Evolutionary conservation across 495 filamentous ascomycete species (phyloP).

Genomic region (Copromyces sp.): DNA sequence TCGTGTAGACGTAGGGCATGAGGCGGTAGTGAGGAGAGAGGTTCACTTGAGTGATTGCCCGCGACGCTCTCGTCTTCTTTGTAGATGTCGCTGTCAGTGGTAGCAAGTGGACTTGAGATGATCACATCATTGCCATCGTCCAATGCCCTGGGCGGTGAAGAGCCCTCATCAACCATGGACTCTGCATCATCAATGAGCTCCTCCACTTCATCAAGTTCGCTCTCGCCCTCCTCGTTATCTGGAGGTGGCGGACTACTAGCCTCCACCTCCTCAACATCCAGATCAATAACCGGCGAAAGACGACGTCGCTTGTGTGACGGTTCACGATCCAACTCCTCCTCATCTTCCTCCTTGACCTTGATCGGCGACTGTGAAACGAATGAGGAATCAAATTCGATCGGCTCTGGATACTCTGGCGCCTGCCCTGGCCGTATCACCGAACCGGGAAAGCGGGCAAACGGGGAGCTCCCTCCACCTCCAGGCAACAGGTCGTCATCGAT

Average conservation of each 20-base stretch:
- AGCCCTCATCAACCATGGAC: constrained; percentile 5
- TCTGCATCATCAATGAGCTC: constrained; percentile 18
- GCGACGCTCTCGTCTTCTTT: neutral
- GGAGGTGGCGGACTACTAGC: neutral
- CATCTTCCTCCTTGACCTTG: constrained; percentile 2
- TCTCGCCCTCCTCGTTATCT: neutral
- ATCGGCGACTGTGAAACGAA: constrained; percentile 13
- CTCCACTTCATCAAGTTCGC: constrained; percentile 1
- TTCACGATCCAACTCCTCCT: neutral
- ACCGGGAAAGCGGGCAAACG: neutral
- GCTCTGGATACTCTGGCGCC: constrained; percentile 15
- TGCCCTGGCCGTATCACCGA: neutral
- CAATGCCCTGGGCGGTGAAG: neutral
- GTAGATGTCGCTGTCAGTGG: neutral
- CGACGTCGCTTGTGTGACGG: constrained; percentile 21
- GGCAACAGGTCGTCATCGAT: constrained; percentile 16
- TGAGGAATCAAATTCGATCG: constrained; percentile 26
- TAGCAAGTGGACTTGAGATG: neutral
- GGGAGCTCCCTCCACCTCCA: constrained; percentile 7
- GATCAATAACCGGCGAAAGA: constrained; percentile 7
- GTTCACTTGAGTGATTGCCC: neutral
- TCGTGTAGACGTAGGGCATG: neutral
- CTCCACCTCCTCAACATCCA: constrained; percentile 9
- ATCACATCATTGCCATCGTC: neutral
- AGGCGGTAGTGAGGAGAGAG: neutral